Evolutionary conservation across 805 yeast genomes (phyloP).

Genomic region (Yamadazyma scolyti): DNA sequence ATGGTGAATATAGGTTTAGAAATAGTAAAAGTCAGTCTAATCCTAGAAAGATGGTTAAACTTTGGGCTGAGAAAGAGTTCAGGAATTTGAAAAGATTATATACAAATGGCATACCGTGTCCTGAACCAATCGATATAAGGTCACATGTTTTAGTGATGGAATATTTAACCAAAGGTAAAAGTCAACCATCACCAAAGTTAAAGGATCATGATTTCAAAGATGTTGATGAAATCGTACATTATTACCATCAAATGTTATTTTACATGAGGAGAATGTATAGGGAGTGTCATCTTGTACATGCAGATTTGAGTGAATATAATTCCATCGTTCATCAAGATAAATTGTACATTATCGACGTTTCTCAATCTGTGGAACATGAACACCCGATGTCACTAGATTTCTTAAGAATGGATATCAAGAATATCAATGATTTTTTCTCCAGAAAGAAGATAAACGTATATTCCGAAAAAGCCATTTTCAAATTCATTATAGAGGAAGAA

Average conservation of each 20-base stretch:
- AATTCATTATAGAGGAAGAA: constrained; percentile 59
- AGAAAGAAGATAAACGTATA: constrained; percentile 69
- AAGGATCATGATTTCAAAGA: constrained; percentile 76
- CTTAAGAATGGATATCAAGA: constrained; percentile 94
- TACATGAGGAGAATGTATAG: constrained; percentile 87
- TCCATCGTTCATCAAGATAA: constrained; percentile 76
- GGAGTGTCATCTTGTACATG: constrained; percentile 88
- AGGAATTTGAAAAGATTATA: constrained; percentile 83
- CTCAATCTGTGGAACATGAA: constrained; percentile 96
- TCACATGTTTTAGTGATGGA: constrained; percentile 95
- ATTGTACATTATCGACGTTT: constrained; percentile 89
- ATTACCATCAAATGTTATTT: constrained; percentile 74
- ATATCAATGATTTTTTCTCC: constrained; percentile 83
- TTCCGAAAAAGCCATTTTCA: constrained; percentile 78
- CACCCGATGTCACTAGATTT: constrained; percentile 97
- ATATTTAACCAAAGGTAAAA: constrained; percentile 71
- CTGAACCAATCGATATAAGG: constrained; percentile 85
- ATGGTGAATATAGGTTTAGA: constrained; percentile 92
- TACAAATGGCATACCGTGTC: constrained; percentile 81
- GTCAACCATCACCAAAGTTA: constrained; percentile 87
- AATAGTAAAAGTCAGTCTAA: constrained; percentile 81
- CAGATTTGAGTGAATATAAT: constrained; percentile 94
- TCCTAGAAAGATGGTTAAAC: constrained; percentile 94
- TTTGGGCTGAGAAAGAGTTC: constrained; percentile 99
- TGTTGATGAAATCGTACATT: constrained; percentile 59